Percentiles rank a stretch among this genome's conserved stretches.
Conservation (phyloP, 2,329 filamentous ascomycete genomes). For the Aspergillus tubingensis region DNA sequence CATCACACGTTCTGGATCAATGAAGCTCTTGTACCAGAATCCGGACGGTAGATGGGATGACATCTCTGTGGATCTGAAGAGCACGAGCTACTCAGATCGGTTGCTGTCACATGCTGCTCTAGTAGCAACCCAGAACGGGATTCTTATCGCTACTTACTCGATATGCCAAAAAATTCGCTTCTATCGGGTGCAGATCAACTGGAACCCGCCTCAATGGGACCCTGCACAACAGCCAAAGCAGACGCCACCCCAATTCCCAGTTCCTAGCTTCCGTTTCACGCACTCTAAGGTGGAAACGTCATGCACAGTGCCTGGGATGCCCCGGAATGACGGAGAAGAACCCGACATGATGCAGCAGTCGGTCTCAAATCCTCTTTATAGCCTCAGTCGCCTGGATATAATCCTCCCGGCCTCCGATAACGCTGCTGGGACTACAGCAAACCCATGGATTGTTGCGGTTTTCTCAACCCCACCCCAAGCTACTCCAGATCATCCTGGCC, state of each 20-base stretch:
- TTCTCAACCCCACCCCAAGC: slow-evolving; percentile 63
- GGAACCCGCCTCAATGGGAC: slow-evolving; percentile 63
- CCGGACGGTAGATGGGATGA: slow-evolving; percentile 72
- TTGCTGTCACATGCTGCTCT: slow-evolving; percentile 78
- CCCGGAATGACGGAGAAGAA: slow-evolving; percentile 26
- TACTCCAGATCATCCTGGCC: slow-evolving; percentile 56
- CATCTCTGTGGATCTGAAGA: slow-evolving; percentile 71
- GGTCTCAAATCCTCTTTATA: slow-evolving; percentile 47
- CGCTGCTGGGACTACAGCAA: slow-evolving; percentile 54
- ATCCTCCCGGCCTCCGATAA: slow-evolving; percentile 66
- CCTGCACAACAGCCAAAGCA: slow-evolving; percentile 45
- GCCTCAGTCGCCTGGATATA: slow-evolving; percentile 74
- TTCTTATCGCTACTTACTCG: slow-evolving; percentile 44
- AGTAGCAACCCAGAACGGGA: slow-evolving; percentile 67
- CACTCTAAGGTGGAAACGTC: slow-evolving; percentile 42
- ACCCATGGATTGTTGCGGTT: slow-evolving; percentile 70
- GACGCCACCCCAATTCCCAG: slow-evolving; percentile 31
- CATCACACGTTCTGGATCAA: slow-evolving; percentile 70
- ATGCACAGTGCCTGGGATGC: slow-evolving; percentile 33
- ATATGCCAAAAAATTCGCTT: slow-evolving; percentile 71
- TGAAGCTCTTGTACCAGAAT: slow-evolving; percentile 78
- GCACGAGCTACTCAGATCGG: slow-evolving; percentile 69
- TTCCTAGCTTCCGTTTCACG: slow-evolving; percentile 40
- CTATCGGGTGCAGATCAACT: slow-evolving; percentile 72
- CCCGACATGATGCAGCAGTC: slow-evolving; percentile 23